These are phyloP conservation scores for Colletotrichum sp. DNA, from an alignment of 2,329 filamentous ascomycete genomes.

Conservation along the genomic window DNA sequence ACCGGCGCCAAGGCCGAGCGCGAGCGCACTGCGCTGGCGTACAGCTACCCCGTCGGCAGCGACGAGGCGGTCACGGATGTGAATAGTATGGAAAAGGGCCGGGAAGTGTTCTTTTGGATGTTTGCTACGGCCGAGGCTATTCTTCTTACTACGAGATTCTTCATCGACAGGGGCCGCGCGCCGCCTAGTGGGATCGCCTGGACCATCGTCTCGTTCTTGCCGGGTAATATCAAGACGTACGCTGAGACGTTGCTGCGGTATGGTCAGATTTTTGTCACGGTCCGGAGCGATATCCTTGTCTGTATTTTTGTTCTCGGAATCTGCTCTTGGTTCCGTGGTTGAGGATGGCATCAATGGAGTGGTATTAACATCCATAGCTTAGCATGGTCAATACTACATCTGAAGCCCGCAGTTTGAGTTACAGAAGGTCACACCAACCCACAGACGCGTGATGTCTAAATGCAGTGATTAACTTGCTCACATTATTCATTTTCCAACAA, in stretches of 20 bases:
- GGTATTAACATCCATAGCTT: background rate
- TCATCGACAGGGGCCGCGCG: constrained; percentile 66
- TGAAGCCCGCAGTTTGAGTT: background rate
- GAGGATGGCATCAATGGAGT: background rate
- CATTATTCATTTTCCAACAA: background rate
- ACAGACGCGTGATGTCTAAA: accelerated
- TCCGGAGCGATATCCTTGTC: constrained; percentile 75
- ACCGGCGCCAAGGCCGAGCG: constrained; percentile 69
- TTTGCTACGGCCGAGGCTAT: constrained; percentile 80
- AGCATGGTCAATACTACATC: background rate
- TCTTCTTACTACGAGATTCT: constrained; percentile 73
- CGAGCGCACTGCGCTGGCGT: constrained; percentile 42
- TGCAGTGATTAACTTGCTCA: background rate
- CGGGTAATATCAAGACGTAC: constrained; percentile 67
- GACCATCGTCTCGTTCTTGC: constrained; percentile 68
- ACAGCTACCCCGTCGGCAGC: constrained; percentile 28
- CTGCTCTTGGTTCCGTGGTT: constrained; percentile 48
- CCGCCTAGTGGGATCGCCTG: constrained; percentile 68
- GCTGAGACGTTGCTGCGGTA: constrained; percentile 68
- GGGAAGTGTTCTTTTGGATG: constrained; percentile 74
- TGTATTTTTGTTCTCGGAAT: constrained; percentile 77
- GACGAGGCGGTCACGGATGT: constrained; percentile 29
- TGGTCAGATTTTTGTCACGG: constrained; percentile 72
- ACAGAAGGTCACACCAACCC: background rate
- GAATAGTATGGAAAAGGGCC: constrained; percentile 36